phyloP scores from a whole-genome alignment of 2,329 filamentous ascomycete species.

The Xenoacremonium recifei region DNA sequence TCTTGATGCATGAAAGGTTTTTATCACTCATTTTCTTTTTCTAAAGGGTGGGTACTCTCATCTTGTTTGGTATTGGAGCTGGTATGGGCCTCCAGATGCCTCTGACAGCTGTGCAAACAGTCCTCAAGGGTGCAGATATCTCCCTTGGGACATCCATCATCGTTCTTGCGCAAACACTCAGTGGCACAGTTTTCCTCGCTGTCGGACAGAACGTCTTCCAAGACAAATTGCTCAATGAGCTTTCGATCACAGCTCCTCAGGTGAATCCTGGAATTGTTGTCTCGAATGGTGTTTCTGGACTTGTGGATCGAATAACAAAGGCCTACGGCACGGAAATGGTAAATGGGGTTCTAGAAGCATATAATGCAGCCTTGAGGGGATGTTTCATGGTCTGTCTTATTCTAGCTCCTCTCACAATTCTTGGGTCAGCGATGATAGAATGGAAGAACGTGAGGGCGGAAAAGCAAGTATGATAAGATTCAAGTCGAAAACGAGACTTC shows the following conservation, averaged over 20 bases:
- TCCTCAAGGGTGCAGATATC: conserved; percentile 8
- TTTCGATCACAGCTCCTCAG: conserved; percentile 6
- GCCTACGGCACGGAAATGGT: background rate
- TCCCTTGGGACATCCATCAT: conserved; percentile 7
- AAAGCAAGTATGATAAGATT: no score
- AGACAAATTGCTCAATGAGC: conserved; percentile 3
- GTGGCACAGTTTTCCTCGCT: conserved; percentile 5
- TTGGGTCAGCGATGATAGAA: background rate
- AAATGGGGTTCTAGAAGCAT: background rate
- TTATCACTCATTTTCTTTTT: background rate
- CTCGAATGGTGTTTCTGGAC: conserved; percentile 2
- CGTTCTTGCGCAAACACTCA: conserved; percentile 8
- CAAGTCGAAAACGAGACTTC: no score
- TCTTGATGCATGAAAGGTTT: no score
- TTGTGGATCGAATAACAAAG: background rate
- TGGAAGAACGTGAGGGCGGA: background rate
- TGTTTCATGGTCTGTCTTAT: background rate
- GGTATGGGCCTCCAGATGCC: conserved; percentile 4
- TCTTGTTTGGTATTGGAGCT: background rate
- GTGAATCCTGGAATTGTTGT: conserved; percentile 6
- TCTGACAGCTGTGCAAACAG: conserved; percentile 8
- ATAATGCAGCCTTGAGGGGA: background rate
- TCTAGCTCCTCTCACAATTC: background rate
- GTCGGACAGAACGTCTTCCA: conserved; percentile 9
- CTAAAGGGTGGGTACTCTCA: background rate